A percentile compares a stretch with the other conserved stretches of the same genome.
Conservation (phyloP, 306 rosid genomes). For the Aeschynomene evenia region DNA sequence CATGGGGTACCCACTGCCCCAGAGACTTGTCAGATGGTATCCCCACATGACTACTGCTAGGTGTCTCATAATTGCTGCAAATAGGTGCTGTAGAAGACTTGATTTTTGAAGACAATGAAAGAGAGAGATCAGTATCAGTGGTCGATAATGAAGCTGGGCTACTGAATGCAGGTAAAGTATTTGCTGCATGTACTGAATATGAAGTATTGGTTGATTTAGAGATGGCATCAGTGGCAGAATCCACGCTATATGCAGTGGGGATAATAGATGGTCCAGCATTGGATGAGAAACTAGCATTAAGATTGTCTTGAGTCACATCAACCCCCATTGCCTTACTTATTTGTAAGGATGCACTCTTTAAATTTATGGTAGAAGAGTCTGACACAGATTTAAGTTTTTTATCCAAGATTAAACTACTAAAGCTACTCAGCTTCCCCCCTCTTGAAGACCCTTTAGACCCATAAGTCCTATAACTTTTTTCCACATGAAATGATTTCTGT, state of each 20-base stretch:
- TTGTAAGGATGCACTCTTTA: slow-evolving; percentile 63
- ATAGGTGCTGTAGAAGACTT: slow-evolving; percentile 39
- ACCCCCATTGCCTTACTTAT: slow-evolving; percentile 64
- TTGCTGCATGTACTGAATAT: slow-evolving; percentile 31
- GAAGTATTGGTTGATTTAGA: slow-evolving; percentile 35
- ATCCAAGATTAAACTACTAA: slow-evolving; percentile 66
- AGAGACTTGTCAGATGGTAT: slow-evolving; percentile 48
- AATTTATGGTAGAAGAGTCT: slow-evolving; percentile 51
- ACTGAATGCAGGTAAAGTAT: slow-evolving; percentile 24
- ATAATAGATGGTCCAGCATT: slow-evolving; percentile 42
- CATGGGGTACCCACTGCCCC: slow-evolving; percentile 60
- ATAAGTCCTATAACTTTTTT: slow-evolving; percentile 59
- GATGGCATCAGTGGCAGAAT: slow-evolving; percentile 34
- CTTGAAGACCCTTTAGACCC: slow-evolving; percentile 77
- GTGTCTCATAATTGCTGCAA: slow-evolving; percentile 39
- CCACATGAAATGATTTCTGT: slow-evolving; percentile 70
- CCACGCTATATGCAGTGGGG: slow-evolving; percentile 40
- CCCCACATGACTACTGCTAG: slow-evolving; percentile 43
- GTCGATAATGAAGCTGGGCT: slow-evolving; percentile 40
- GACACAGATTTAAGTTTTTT: slow-evolving; percentile 65
- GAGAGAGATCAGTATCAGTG: slow-evolving; percentile 73
- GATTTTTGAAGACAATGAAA: slow-evolving; percentile 55
- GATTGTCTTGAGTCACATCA: slow-evolving; percentile 51
- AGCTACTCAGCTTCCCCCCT: slow-evolving; percentile 60
- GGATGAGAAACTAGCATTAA: slow-evolving; percentile 45